These are phyloP conservation scores for Annulohypoxylon stygium DNA, from an alignment of 495 filamentous ascomycete genomes.

Conservation along the genomic window DNA sequence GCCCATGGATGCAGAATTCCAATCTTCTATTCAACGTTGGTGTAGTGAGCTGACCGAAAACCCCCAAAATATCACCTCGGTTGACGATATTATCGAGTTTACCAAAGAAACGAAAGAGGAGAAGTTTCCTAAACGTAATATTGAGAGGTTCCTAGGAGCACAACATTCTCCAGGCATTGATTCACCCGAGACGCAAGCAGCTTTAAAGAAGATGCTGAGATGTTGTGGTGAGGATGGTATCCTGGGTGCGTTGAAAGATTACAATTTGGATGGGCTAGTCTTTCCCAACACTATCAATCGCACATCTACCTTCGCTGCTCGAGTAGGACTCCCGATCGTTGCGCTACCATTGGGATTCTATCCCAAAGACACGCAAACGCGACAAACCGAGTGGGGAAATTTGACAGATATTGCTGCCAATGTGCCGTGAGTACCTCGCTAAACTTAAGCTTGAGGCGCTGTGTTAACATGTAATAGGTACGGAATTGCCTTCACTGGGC, in stretches of 20 bases:
- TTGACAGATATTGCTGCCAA: background rate
- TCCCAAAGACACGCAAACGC: constrained; percentile 9
- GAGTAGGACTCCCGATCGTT: constrained; percentile 55
- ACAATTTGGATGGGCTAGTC: constrained; percentile 56
- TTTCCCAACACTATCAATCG: constrained; percentile 48
- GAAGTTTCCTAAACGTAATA: constrained; percentile 54
- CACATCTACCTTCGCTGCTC: constrained; percentile 48
- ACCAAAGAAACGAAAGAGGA: constrained; percentile 50
- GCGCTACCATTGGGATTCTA: constrained; percentile 61
- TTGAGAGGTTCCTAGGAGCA: constrained; percentile 51
- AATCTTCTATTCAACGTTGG: constrained; percentile 61
- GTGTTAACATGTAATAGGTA: background rate
- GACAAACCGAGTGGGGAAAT: background rate
- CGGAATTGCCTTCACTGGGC: background rate
- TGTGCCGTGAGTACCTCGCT: background rate
- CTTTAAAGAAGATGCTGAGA: constrained; percentile 51
- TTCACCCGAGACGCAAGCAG: background rate
- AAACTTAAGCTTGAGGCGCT: background rate
- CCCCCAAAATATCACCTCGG: constrained; percentile 56
- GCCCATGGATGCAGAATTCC: constrained; percentile 50
- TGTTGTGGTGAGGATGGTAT: constrained; percentile 53
- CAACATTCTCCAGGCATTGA: background rate
- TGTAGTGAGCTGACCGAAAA: constrained; percentile 60
- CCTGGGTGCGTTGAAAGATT: constrained; percentile 51
- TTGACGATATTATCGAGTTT: constrained; percentile 51